phyloP scores from a whole-genome alignment of 192 early-diverging fungal species.

The Gonapodya prolifera region DNA sequence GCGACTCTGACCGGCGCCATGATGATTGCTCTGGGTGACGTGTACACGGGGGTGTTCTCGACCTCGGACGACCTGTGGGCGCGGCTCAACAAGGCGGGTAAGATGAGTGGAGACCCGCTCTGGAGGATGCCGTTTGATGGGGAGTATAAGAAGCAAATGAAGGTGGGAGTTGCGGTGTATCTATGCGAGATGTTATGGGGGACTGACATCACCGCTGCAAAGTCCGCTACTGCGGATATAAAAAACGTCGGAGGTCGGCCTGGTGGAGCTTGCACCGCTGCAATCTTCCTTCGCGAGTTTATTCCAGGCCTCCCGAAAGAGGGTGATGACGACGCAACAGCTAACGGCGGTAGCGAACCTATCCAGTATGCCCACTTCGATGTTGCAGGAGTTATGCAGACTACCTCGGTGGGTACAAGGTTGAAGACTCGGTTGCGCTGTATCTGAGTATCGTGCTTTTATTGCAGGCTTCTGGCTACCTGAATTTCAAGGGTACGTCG shows the following conservation, averaged over 20 bases:
- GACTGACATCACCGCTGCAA: too few species aligned
- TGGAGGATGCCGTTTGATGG: conserved; percentile 90
- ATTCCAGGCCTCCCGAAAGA: conserved; percentile 31
- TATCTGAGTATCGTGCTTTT: too few species aligned
- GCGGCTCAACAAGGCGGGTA: conserved; percentile 45
- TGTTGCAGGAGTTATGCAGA: background rate
- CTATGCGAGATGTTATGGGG: too few species aligned
- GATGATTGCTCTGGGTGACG: conserved; percentile 72
- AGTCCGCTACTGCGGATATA: conserved; percentile 69
- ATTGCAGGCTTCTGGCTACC: too few species aligned
- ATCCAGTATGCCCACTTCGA: background rate
- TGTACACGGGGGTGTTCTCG: conserved; percentile 80
- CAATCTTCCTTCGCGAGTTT: conserved; percentile 79
- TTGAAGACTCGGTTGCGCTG: too few species aligned
- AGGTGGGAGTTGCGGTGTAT: too few species aligned
- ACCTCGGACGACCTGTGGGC: conserved; percentile 65
- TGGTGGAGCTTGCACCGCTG: conserved; percentile 82
- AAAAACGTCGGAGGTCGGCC: conserved; percentile 67
- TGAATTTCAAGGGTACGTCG: too few species aligned
- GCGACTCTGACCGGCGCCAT: conserved; percentile 93
- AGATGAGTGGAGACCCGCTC: conserved; percentile 58
- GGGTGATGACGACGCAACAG: conserved; percentile 1
- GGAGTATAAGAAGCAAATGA: conserved; percentile 56
- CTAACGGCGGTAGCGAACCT: too few species aligned
- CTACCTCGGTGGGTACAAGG: background rate